phyloP scores from a whole-genome alignment of 495 filamentous ascomycete genomes.

The Aspergillus avenaceus region DNA sequence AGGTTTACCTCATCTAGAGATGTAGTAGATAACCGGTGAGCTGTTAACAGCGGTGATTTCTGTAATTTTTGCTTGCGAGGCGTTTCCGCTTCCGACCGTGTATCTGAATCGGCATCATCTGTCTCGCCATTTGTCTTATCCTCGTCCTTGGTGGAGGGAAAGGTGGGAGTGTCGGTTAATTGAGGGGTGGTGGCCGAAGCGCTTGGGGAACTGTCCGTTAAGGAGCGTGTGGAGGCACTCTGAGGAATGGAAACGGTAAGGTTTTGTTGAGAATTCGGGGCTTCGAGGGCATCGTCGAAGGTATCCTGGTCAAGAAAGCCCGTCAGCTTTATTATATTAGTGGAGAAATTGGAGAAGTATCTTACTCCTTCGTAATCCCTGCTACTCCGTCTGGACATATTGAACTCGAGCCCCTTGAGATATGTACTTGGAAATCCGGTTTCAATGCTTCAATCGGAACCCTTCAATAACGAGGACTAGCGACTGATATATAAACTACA shows the following conservation, averaged over 20 bases:
- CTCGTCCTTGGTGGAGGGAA: slow-evolving; percentile 30
- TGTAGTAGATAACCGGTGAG: slow-evolving; percentile 58
- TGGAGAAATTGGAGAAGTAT: background rate
- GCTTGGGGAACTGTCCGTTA: slow-evolving; percentile 46
- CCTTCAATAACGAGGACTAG: background rate
- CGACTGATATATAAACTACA: background rate
- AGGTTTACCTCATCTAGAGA: slow-evolving; percentile 71
- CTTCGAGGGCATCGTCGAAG: slow-evolving; percentile 73
- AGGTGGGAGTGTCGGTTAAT: slow-evolving; percentile 29
- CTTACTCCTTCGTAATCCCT: slow-evolving; percentile 50
- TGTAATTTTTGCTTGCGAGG: slow-evolving; percentile 29
- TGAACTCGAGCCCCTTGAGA: slow-evolving; percentile 21
- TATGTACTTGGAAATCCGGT: slow-evolving; percentile 2
- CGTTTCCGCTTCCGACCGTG: slow-evolving; percentile 26
- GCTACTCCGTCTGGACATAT: slow-evolving; percentile 40
- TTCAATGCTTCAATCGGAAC: slow-evolving; percentile 2
- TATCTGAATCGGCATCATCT: slow-evolving; percentile 19
- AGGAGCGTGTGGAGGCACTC: slow-evolving; percentile 38
- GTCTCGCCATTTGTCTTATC: slow-evolving; percentile 28
- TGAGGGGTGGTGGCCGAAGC: slow-evolving; percentile 34
- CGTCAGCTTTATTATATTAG: background rate
- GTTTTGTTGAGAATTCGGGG: slow-evolving; percentile 24
- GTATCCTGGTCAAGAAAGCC: slow-evolving; percentile 52
- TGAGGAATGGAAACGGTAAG: slow-evolving; percentile 33
- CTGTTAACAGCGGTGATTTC: slow-evolving; percentile 54